Evolutionary conservation across 2,329 filamentous ascomycete species (phyloP), one percentile per base, ranked within the genome.

Genomic region (Aspergillus persii): DNA sequence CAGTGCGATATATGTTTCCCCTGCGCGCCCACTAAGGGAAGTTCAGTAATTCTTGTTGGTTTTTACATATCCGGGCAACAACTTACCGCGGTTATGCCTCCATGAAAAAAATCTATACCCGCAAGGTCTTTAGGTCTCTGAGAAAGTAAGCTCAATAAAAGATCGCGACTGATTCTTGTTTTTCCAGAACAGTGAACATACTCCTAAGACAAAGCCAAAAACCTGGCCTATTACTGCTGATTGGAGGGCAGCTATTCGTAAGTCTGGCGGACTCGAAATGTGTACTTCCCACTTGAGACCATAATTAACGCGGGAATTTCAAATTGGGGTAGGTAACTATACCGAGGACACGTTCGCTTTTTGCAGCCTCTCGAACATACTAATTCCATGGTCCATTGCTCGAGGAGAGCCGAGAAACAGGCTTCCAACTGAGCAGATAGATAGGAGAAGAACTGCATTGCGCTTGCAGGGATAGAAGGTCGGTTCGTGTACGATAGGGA

Each of bases 161-260:
- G 29, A 50, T n/a, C 8, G 18, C 18, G 6, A n/a, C 18, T 15
- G 39, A 8, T 15, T 8, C 9, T 23, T 23, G 18, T 23, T 23
- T 3, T 36, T 36, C 15, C 23, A 48, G 9, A 11, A 54, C 33
- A 3, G 3, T n/a, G 33, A 15, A 36, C 47, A 26, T 58, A 65
- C 67, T 12, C 65, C 66, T 12, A 67, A 68, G 3, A 72, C 65
- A 15, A 71, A 51, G 1, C 64, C 69, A 57, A 71, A 72, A 2
- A 68, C 71, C 58, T 71, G 70, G 9, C 69, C 70, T 23, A 72
- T 68, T 4, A 72, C 59, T 15, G 68, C 64, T 15, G 69, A 68
- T 48, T 71, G 70, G 3, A 66, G 8, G 11, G 46, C 46, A 5
- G 27, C 64, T 54, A 72, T 68, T 5, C 66, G 63, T 8, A 67